Evolutionary conservation across 2,329 filamentous ascomycete genomes (phyloP), one percentile per base, ranked within the genome.

Genomic region (Arthrobotrys iridis): DNA sequence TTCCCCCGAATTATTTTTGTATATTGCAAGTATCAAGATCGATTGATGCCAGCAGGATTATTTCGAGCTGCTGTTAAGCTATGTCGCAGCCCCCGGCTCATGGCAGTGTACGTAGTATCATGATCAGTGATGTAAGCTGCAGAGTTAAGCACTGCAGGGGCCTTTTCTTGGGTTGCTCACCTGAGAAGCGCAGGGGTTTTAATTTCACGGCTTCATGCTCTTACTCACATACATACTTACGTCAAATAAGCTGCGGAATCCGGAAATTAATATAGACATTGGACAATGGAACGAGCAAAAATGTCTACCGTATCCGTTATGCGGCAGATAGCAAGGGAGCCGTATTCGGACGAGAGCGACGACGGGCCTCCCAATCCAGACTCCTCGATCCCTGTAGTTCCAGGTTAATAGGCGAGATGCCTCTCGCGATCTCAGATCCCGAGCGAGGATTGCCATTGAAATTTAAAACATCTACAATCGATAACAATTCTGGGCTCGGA

Each of bases 171-270:
- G 28, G 30, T n/a, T 35, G 18, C n/a, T 37, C 4, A 37, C 30
- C 18, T 24, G 50, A 35, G 46, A 22, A 35, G 28, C 35, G 46
- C 46, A 52, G 46, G 50, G 50, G n/a, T n/a, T 24, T 30, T 55
- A 55, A 55, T 55, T 55, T 55, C 18, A 55, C 15, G 15, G n/a
- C 15, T 55, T 55, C 30, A 55, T 55, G 50, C 50, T 55, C 50
- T 55, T 55, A 55, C 50, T 43, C 40, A 43, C 15, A 43, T 43
- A 20, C 28, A 10, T 33, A 33, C 40, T 37, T 70, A 70, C 55
- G 55, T 62, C 65, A 62, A 62, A 70, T 62, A 33, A 43, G 65
- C 65, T 52, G 30, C 65, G 65, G 65, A 55, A 62, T 52, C 65
- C 65, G 65, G 65, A 70, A 52, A 70, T 70, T 70, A 70, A 50